Percentiles rank a stretch among this genome's conserved stretches.
Conservation (phyloP, 352 stramenopile genomes). For the Globisporangium alternatum region DNA sequence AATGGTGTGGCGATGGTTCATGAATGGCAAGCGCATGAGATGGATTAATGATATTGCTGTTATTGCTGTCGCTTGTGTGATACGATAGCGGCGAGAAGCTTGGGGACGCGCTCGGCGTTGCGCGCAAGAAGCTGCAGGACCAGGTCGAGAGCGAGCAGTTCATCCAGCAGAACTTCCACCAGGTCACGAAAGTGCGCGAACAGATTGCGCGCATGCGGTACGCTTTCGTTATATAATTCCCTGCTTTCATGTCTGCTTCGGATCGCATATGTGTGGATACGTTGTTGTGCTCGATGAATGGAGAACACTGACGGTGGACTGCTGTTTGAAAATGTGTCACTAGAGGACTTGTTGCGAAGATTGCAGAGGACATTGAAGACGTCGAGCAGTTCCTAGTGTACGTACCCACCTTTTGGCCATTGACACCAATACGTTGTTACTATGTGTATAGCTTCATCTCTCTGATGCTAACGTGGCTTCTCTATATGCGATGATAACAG, state of each 20-base stretch:
- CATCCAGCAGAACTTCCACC: constrained; percentile 58
- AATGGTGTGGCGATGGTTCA: neutral
- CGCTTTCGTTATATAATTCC: neutral
- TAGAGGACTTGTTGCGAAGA: constrained; percentile 46
- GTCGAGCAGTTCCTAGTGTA: constrained; percentile 68
- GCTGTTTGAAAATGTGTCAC: neutral
- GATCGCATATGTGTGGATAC: neutral
- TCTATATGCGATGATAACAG: constrained; percentile 12
- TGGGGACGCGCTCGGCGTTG: constrained; percentile 28
- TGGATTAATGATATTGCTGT: neutral
- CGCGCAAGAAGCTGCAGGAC: constrained; percentile 48
- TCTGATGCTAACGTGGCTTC: neutral
- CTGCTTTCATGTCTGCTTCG: neutral
- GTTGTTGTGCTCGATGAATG: neutral
- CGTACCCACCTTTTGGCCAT: neutral
- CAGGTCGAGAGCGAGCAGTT: constrained; percentile 72
- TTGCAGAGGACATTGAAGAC: constrained; percentile 59
- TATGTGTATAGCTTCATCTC: neutral
- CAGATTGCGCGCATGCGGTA: constrained; percentile 50
- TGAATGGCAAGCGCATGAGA: neutral
- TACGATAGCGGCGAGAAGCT: constrained; percentile 48
- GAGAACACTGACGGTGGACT: neutral
- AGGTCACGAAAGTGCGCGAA: constrained; percentile 51
- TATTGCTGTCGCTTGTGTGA: constrained; percentile 2
- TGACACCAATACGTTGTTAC: neutral